Conservation (phyloP, 148 eudicot species). For the Nepenthes mirabilis region DNA sequence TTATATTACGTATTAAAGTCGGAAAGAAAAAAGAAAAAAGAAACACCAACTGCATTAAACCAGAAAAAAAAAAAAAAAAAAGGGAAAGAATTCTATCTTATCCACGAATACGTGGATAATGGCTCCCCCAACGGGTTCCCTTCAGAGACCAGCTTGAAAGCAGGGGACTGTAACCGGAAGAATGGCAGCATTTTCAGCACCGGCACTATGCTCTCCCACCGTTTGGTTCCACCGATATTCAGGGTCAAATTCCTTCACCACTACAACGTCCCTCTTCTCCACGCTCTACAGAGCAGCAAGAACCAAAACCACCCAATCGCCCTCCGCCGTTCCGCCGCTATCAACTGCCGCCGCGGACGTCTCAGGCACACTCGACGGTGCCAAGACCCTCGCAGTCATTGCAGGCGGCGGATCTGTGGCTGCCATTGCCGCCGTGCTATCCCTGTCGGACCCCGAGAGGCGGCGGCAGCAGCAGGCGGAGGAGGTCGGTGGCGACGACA, state of each 20-base stretch:
- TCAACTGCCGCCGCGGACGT: constrained; percentile 23
- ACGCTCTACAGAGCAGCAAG: background rate
- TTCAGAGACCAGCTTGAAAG: background rate
- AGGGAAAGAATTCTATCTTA: too few species aligned
- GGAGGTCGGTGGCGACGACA: constrained; percentile 89
- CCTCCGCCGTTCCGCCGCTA: constrained; percentile 38
- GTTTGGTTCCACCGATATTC: too few species aligned
- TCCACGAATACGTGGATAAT: background rate
- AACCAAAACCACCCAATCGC: background rate
- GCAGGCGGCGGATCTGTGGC: constrained; percentile 50
- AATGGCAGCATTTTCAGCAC: too few species aligned
- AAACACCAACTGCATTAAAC: too few species aligned
- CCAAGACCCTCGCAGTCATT: constrained; percentile 51
- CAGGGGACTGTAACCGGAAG: background rate
- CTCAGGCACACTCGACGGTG: constrained; percentile 18
- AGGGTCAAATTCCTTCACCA: too few species aligned
- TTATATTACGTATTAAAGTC: too few species aligned
- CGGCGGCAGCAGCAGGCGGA: constrained; percentile 82
- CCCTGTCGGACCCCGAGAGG: constrained; percentile 73
- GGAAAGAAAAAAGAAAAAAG: too few species aligned
- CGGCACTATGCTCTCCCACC: too few species aligned
- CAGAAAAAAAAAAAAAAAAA: too few species aligned
- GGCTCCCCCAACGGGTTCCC: background rate
- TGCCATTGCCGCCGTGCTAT: constrained; percentile 54
- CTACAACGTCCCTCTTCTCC: too few species aligned